phyloP scores from a whole-genome alignment of 371 early-diverging fungal species.

The Apophysomyces trapeziformis region DNA sequence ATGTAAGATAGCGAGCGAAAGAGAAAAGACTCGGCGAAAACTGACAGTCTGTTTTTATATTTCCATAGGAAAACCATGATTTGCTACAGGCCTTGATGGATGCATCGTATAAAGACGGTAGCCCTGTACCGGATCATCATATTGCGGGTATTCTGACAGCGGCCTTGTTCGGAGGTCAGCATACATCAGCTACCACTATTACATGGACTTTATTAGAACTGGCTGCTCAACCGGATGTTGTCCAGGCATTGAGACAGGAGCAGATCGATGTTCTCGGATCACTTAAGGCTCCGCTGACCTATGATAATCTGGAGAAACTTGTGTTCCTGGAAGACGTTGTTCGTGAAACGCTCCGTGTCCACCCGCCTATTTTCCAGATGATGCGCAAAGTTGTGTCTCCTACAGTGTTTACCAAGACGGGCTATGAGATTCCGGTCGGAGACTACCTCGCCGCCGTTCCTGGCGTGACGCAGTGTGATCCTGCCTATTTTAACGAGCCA shows the following conservation, averaged over 20 bases:
- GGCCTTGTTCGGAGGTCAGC: conserved; percentile 95
- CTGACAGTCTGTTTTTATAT: too few species aligned
- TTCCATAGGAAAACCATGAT: conserved; percentile 55
- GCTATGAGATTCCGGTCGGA: conserved; percentile 88
- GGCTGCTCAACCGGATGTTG: conserved; percentile 75
- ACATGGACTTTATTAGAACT: conserved; percentile 92
- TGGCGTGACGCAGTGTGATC: conserved; percentile 84
- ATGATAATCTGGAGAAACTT: conserved; percentile 80
- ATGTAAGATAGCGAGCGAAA: conserved; percentile 19
- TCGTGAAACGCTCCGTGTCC: conserved; percentile 91
- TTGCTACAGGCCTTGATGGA: conserved; percentile 88
- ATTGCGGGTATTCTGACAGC: conserved; percentile 96
- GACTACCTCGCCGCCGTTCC: conserved; percentile 87
- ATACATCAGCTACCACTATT: conserved; percentile 92
- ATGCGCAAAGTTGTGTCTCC: conserved; percentile 86
- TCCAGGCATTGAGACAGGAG: conserved; percentile 66
- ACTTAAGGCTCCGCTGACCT: conserved; percentile 60
- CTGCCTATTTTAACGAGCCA: conserved; percentile 78
- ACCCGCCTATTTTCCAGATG: conserved; percentile 92
- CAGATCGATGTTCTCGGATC: conserved; percentile 67
- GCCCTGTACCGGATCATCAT: conserved; percentile 75
- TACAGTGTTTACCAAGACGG: conserved; percentile 67
- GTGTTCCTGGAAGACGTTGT: conserved; percentile 80
- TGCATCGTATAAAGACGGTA: conserved; percentile 88
- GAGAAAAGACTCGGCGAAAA: neutral